Evolutionary conservation across 2,329 filamentous ascomycete species (phyloP).

Genomic region (Furcasterigmium sp.): DNA sequence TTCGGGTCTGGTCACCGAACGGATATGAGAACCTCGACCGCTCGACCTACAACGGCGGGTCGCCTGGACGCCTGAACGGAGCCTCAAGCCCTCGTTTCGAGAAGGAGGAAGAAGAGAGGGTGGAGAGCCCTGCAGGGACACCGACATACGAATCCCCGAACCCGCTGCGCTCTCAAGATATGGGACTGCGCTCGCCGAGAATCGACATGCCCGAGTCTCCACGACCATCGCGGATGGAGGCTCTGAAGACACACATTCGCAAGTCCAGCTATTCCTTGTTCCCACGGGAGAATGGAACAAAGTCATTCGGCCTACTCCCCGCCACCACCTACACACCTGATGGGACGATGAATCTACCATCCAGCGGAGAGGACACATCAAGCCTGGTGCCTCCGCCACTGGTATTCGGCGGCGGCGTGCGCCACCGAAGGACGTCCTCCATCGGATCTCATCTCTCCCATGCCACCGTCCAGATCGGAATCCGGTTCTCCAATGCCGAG

Average conservation of each 20-base stretch:
- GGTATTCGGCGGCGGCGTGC: constrained; percentile 21
- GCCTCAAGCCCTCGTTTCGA: constrained; percentile 3
- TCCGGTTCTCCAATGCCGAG: constrained; percentile 58
- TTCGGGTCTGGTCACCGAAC: constrained; percentile 35
- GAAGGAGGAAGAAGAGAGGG: constrained; percentile 10
- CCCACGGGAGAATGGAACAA: constrained; percentile 23
- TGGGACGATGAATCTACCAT: not conserved
- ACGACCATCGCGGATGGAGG: not conserved
- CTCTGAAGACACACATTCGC: constrained; percentile 19
- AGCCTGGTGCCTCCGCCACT: constrained; percentile 10
- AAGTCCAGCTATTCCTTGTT: constrained; percentile 36
- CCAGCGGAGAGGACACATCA: constrained; percentile 6
- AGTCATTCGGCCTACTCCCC: constrained; percentile 35
- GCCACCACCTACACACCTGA: constrained; percentile 38
- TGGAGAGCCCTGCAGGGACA: constrained; percentile 17
- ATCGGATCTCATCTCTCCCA: constrained; percentile 45
- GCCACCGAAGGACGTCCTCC: constrained; percentile 56
- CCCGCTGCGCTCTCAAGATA: constrained; percentile 26
- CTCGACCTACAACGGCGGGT: constrained; percentile 4
- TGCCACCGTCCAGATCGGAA: constrained; percentile 66
- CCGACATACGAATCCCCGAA: constrained; percentile 20
- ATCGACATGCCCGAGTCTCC: not conserved
- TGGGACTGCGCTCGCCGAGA: constrained; percentile 10
- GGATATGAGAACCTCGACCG: constrained; percentile 1
- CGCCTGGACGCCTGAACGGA: constrained; percentile 25